Conservation (phyloP, 148 eudicot species). For the Oxyria digyna region DNA sequence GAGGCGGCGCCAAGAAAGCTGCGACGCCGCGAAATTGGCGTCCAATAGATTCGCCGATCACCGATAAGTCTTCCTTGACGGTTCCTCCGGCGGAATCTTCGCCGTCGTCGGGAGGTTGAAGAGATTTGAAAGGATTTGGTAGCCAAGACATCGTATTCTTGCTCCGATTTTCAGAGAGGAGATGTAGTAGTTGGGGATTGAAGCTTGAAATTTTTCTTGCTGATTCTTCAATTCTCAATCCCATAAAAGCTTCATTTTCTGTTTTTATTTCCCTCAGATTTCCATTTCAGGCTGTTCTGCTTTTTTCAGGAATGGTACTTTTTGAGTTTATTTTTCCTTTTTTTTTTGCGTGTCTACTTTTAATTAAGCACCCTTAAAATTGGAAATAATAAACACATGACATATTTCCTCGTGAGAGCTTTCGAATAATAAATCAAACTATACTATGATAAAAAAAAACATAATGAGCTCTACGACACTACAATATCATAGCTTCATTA, state of each 20-base stretch:
- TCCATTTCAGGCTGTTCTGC: background rate
- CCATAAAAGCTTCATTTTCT: background rate
- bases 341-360: no score
- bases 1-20: conserved; percentile 62
- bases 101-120: conserved; percentile 9
- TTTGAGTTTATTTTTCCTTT: background rate
- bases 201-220: background rate
- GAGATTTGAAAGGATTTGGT: conserved; percentile 46
- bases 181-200: background rate
- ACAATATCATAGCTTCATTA: no score
- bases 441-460: no score
- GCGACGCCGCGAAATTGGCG: conserved; percentile 56
- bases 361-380: no score
- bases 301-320: background rate
- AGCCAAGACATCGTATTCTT: conserved; percentile 27
- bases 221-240: background rate
- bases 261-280: no score
- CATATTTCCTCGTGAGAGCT: no score
- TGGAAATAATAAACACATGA: no score
- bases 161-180: background rate
- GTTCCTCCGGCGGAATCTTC: conserved; percentile 13
- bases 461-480: no score
- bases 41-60: conserved; percentile 33
- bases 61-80: conserved; percentile 34
- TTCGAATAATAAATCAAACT: no score